Conservation (phyloP, 441 rosid species). For the Populus tomentosa region DNA sequence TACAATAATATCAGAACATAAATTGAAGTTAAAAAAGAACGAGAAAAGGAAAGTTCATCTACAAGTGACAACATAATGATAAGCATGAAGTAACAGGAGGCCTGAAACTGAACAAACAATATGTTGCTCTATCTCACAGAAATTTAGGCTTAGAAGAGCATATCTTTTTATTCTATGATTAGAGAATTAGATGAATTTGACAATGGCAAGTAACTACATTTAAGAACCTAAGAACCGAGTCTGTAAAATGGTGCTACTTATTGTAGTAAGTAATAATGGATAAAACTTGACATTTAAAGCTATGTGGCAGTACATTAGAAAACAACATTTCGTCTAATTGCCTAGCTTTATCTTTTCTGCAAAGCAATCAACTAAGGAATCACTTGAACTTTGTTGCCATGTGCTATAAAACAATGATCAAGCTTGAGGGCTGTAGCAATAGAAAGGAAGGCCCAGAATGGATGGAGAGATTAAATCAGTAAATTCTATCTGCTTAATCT, state of each 20-base stretch:
- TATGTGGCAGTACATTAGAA: neutral
- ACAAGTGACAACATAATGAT: no score
- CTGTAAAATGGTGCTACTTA: neutral
- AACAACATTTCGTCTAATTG: neutral
- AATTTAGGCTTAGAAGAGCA: neutral
- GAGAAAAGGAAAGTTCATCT: neutral
- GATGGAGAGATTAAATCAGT: neutral
- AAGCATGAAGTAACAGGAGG: no score
- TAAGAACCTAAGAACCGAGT: neutral
- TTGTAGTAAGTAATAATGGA: neutral
- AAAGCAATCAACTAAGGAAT: neutral
- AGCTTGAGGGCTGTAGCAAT: neutral
- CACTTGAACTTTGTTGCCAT: neutral
- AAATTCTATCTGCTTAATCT: neutral
- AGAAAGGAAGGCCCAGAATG: neutral
- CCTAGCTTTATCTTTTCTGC: neutral
- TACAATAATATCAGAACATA: conserved; percentile 6
- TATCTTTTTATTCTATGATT: neutral
- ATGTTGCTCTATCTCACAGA: neutral
- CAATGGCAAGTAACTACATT: neutral
- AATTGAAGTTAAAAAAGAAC: neutral
- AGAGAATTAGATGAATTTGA: neutral
- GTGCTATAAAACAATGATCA: neutral
- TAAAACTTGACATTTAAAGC: neutral
- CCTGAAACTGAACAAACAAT: neutral